These are phyloP conservation scores for Clitocybe nebularis DNA, from an alignment of 1,284 basidiomycete genomes.

Conservation along the genomic window DNA sequence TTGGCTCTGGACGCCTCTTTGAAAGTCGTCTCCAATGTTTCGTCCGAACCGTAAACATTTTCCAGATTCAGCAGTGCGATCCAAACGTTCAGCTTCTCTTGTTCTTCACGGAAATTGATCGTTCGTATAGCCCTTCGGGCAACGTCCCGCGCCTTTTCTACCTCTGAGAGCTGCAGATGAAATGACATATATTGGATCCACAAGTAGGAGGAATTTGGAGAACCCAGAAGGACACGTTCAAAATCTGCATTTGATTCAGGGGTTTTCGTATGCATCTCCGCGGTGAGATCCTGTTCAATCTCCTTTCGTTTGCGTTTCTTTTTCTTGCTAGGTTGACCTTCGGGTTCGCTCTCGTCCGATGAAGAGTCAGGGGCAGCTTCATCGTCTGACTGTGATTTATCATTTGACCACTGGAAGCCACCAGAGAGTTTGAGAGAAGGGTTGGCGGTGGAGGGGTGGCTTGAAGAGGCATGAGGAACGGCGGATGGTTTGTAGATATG, in stretches of 20 bases:
- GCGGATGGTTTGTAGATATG: conserved; percentile 23
- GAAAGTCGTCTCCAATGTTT: conserved; percentile 77
- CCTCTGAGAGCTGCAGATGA: conserved; percentile 91
- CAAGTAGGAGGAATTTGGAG: conserved; percentile 95
- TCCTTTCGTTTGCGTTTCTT: conserved; percentile 66
- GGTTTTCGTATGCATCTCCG: conserved; percentile 77
- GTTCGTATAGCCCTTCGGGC: conserved; percentile 82
- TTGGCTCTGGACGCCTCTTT: conserved; percentile 89
- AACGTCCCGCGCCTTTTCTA: conserved; percentile 90
- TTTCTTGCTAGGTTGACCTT: conserved; percentile 48
- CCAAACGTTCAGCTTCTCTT: conserved; percentile 97
- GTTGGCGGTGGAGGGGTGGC: neutral
- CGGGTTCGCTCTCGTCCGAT: conserved; percentile 48
- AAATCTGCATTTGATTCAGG: conserved; percentile 94
- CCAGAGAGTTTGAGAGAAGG: conserved; percentile 47
- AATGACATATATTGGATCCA: conserved; percentile 99
- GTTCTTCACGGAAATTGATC: conserved; percentile 95
- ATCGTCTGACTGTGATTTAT: conserved; percentile 30
- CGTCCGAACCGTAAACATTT: conserved; percentile 88
- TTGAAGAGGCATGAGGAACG: neutral
- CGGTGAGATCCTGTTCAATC: conserved; percentile 81
- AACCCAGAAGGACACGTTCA: conserved; percentile 91
- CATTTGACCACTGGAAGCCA: conserved; percentile 69
- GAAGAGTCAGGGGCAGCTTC: conserved; percentile 34
- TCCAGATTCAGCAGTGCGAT: conserved; percentile 95